Percentiles rank a stretch among this genome's conserved stretches.
Evolutionary conservation across 306 rosid species (phyloP).

Genomic region (Luffa aegyptiaca): DNA sequence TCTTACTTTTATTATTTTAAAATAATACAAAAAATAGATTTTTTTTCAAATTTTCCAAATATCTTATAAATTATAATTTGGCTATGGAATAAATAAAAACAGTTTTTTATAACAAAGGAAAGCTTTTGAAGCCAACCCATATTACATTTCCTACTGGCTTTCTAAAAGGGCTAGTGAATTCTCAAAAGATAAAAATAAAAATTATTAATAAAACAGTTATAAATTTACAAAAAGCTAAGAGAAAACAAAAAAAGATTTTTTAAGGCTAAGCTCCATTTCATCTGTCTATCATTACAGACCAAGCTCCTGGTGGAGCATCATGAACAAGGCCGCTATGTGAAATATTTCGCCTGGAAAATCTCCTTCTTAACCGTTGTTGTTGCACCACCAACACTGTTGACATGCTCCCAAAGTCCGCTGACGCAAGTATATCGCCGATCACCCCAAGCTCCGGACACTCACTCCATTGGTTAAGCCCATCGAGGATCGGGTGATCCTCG

Average conservation of each 20-base stretch:
- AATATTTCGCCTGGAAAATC: neutral
- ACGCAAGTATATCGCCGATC: constrained; percentile 59
- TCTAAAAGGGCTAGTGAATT: neutral
- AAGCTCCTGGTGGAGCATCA: constrained; percentile 18
- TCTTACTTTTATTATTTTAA: too few species aligned
- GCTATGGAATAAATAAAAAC: too few species aligned
- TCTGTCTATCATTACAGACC: constrained; percentile 30
- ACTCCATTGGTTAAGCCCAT: constrained; percentile 46
- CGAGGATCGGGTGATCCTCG: constrained; percentile 21
- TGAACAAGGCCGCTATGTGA: constrained; percentile 11
- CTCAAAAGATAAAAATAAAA: neutral
- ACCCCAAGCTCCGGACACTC: constrained; percentile 58
- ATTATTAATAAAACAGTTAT: neutral
- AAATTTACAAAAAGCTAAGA: neutral
- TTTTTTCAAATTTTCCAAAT: too few species aligned
- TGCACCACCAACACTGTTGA: constrained; percentile 55
- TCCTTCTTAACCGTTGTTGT: constrained; percentile 46
- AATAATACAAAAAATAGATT: too few species aligned
- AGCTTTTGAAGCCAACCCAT: neutral
- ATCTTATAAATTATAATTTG: too few species aligned
- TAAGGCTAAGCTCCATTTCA: neutral
- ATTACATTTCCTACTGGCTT: neutral
- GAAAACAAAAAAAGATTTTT: neutral
- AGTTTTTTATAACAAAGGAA: neutral
- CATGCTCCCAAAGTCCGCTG: constrained; percentile 35